These are phyloP conservation scores for Coelastrella sp. DNA, from an alignment of 139 green algal species.

Conservation along the genomic window DNA sequence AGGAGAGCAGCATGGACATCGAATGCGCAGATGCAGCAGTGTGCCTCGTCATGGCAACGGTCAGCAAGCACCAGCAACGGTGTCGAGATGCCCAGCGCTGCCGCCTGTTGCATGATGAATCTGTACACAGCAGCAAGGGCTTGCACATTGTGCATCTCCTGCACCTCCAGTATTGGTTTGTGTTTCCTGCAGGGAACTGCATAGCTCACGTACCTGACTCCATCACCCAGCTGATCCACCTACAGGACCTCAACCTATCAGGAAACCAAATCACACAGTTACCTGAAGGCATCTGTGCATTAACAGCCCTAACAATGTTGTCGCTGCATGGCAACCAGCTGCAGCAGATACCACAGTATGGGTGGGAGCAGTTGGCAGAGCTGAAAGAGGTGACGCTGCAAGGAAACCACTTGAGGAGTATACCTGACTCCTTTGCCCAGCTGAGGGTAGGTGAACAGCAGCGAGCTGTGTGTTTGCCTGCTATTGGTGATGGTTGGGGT, in stretches of 20 bases:
- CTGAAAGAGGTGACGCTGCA: conserved; percentile 46
- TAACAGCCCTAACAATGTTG: conserved; percentile 70
- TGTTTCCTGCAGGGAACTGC: conserved; percentile 82
- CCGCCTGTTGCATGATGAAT: no score
- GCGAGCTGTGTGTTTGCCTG: no score
- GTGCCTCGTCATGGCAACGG: no score
- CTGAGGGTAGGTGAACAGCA: conserved; percentile 13
- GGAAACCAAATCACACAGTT: conserved; percentile 76
- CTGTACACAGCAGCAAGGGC: no score
- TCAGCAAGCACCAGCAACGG: no score
- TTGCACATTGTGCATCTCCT: no score
- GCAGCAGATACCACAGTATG: conserved; percentile 56
- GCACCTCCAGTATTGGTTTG: no score
- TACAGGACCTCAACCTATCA: conserved; percentile 66
- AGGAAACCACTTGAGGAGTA: conserved; percentile 47
- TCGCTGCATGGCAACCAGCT: conserved; percentile 80
- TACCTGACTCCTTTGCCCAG: conserved; percentile 41
- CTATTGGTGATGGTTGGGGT: no score
- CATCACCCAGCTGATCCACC: conserved; percentile 52
- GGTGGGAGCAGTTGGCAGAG: not conserved
- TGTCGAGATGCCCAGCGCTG: no score
- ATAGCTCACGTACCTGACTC: conserved; percentile 67
- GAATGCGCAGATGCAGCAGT: no score
- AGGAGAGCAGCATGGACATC: no score
- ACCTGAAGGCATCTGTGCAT: conserved; percentile 59